Conservation (phyloP, 2,329 filamentous ascomycete genomes). For the Penicillium sp. region DNA sequence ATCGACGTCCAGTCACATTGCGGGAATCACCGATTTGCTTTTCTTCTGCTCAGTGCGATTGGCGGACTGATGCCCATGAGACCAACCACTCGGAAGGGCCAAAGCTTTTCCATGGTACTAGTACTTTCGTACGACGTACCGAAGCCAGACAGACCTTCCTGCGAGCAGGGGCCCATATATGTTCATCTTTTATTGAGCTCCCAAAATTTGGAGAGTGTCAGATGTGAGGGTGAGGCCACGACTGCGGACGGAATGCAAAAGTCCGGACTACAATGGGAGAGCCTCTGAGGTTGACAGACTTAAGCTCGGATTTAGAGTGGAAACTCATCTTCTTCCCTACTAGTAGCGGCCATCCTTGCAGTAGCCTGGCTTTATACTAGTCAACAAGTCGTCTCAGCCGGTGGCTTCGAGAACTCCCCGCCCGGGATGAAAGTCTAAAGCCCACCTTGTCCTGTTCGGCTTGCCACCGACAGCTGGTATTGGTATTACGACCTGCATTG, state of each 20-base stretch:
- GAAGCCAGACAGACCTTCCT: background rate
- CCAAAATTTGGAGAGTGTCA: background rate
- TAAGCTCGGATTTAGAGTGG: slow-evolving; percentile 12
- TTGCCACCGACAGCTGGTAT: slow-evolving; percentile 12
- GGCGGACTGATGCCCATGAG: slow-evolving; percentile 1
- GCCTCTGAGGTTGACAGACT: background rate
- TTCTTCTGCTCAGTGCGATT: slow-evolving; percentile 8
- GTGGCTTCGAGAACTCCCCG: slow-evolving; percentile 12
- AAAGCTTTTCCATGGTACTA: slow-evolving; percentile 2
- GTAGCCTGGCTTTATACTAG: background rate
- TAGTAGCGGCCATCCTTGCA: background rate
- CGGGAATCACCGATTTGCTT: background rate
- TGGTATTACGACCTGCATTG: slow-evolving; percentile 7
- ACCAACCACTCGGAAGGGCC: background rate
- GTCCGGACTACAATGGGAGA: slow-evolving; percentile 4
- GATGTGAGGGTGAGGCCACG: background rate
- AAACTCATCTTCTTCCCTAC: background rate
- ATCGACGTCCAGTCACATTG: background rate
- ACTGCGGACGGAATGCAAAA: background rate
- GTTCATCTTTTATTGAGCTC: background rate
- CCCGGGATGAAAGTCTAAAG: slow-evolving; percentile 8
- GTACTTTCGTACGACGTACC: background rate
- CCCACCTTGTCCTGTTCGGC: background rate
- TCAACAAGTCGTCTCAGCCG: background rate
- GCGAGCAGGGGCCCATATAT: background rate